These are phyloP conservation scores for Pleurotus pulmonarius DNA, from an alignment of 768 basidiomycete species.

Conservation along the genomic window DNA sequence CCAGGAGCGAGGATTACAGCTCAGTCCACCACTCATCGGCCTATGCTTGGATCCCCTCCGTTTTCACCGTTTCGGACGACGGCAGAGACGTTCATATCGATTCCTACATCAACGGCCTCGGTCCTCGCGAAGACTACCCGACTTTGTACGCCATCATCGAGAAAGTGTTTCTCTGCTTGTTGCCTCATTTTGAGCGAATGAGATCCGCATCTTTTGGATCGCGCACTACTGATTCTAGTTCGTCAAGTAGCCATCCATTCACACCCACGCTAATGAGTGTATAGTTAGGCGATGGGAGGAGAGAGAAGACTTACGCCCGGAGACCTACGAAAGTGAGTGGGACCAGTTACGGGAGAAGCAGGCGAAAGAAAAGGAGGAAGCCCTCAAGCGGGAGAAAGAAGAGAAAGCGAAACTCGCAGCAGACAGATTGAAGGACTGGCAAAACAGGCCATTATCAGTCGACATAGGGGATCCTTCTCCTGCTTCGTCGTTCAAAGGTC, in stretches of 20 bases:
- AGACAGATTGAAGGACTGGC: background rate
- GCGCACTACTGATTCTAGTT: background rate
- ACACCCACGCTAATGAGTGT: background rate
- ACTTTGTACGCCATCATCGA: constrained; percentile 12
- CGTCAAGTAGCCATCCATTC: background rate
- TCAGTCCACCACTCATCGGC: constrained; percentile 1
- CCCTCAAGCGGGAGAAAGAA: background rate
- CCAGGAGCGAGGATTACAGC: background rate
- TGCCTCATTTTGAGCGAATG: constrained; percentile 13
- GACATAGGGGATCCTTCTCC: background rate
- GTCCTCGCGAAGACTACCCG: constrained; percentile 10
- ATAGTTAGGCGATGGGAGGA: background rate
- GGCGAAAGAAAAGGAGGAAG: background rate
- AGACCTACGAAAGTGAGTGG: background rate
- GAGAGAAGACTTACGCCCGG: background rate
- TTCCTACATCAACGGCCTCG: constrained; percentile 16
- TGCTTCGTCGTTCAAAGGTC: background rate
- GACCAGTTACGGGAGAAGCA: background rate
- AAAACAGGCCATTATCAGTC: background rate
- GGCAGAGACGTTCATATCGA: constrained; percentile 11
- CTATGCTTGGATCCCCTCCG: constrained; percentile 14
- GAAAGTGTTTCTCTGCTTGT: constrained; percentile 11
- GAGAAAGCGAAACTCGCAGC: background rate
- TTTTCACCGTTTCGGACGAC: constrained; percentile 12
- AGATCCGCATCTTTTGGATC: background rate